A percentile compares a stretch with the other conserved stretches of the same genome.
Evolutionary conservation across 2,329 filamentous ascomycete species (phyloP).

Genomic region (Fusarium sp.): DNA sequence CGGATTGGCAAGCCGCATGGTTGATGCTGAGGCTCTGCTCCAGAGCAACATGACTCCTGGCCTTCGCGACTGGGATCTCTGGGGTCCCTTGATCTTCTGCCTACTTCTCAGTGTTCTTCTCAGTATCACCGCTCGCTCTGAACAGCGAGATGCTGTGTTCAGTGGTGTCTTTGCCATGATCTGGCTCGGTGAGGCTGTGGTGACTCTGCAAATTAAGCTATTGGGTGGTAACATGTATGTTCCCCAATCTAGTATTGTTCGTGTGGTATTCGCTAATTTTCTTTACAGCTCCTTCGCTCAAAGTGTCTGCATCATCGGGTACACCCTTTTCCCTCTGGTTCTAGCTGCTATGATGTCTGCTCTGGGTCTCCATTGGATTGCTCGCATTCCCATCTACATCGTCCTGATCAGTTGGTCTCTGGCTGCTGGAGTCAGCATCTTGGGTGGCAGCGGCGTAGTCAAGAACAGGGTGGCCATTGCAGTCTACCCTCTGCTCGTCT

Average conservation of each 20-base stretch:
- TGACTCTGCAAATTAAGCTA: constrained; percentile 98
- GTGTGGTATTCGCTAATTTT: constrained; percentile 39
- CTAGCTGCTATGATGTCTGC: constrained; percentile 92
- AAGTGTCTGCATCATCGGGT: constrained; percentile 97
- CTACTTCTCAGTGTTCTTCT: constrained; percentile 88
- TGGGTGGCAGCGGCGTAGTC: constrained; percentile 94
- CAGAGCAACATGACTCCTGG: constrained; percentile 87
- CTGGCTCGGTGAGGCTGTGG: constrained; percentile 96
- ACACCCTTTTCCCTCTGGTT: constrained; percentile 96
- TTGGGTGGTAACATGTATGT: constrained; percentile 96
- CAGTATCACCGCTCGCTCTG: constrained; percentile 81
- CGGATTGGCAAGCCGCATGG: constrained; percentile 70
- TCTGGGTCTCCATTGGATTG: constrained; percentile 80
- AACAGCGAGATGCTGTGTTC: constrained; percentile 91
- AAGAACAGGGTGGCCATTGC: constrained; percentile 94
- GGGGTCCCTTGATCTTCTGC: constrained; percentile 96
- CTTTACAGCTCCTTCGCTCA: constrained; percentile 89
- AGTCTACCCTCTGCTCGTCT: constrained; percentile 94
- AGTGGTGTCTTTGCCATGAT: constrained; percentile 96
- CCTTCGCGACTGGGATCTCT: constrained; percentile 96
- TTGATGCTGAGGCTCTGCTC: constrained; percentile 73
- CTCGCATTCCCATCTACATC: constrained; percentile 90
- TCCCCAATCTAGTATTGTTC: neutral
- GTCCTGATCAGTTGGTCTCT: constrained; percentile 92
- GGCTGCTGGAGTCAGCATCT: constrained; percentile 93